A percentile compares a stretch with the other conserved stretches of the same genome.
phyloP scores from a whole-genome alignment of 2,329 filamentous ascomycete species.

The Aureobasidium sp. region DNA sequence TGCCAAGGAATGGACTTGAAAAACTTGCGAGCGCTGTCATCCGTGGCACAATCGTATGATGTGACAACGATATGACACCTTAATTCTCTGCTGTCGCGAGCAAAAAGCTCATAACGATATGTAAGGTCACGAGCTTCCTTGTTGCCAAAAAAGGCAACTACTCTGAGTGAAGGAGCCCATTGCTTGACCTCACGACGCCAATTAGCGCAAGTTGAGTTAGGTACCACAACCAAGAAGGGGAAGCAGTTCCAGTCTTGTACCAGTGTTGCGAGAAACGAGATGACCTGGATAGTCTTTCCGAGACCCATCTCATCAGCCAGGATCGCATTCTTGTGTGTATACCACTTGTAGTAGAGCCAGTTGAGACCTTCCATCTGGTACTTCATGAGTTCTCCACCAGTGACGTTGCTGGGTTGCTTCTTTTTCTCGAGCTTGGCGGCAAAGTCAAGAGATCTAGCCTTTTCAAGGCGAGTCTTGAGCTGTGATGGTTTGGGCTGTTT shows the following conservation, averaged over 20 bases:
- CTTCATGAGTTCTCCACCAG: conserved; percentile 77
- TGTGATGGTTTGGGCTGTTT: conserved; percentile 46
- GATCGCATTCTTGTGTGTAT: conserved; percentile 74
- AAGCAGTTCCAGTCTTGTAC: conserved; percentile 60
- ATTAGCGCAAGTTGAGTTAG: conserved; percentile 93
- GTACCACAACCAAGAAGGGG: conserved; percentile 88
- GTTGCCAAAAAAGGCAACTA: conserved; percentile 88
- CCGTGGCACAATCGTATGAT: conserved; percentile 83
- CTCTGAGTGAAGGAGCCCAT: conserved; percentile 78
- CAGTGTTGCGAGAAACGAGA: conserved; percentile 70
- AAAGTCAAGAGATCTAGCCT: conserved; percentile 62
- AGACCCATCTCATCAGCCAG: conserved; percentile 97
- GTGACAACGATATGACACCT: conserved; percentile 89
- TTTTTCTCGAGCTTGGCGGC: conserved; percentile 57
- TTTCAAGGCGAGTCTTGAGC: conserved; percentile 61
- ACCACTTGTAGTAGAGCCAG: conserved; percentile 90
- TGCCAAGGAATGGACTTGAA: conserved; percentile 74
- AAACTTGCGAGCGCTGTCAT: conserved; percentile 57
- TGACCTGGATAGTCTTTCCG: conserved; percentile 92
- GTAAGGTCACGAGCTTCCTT: conserved; percentile 67
- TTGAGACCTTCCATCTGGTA: conserved; percentile 93
- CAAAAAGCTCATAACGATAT: conserved; percentile 78
- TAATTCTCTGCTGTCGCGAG: conserved; percentile 56
- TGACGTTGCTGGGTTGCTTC: conserved; percentile 65
- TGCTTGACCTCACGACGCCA: conserved; percentile 95